phyloP scores from a whole-genome alignment of 2,329 filamentous ascomycete genomes.

The Diplodia corticola region DNA sequence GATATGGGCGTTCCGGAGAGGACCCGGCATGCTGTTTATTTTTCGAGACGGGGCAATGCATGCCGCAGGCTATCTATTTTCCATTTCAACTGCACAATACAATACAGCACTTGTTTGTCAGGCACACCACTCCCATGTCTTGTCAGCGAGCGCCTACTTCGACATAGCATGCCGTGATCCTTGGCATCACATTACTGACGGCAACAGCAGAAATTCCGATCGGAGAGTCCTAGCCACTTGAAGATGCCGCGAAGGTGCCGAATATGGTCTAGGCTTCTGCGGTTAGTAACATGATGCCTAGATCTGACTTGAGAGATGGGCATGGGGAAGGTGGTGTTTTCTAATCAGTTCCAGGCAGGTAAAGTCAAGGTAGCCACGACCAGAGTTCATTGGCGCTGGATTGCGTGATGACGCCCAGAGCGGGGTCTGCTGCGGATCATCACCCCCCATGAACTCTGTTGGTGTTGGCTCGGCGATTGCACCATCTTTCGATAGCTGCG shows the following conservation, averaged over 20 bases:
- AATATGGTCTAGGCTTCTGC: too few relatives aligned
- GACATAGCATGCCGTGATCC: not conserved
- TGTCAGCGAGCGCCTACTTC: not conserved
- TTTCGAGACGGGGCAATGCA: not conserved
- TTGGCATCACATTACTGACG: not conserved
- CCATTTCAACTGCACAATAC: not conserved
- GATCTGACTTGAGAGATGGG: not conserved
- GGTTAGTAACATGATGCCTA: not conserved
- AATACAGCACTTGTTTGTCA: not conserved
- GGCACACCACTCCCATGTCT: not conserved
- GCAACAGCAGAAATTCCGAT: too few relatives aligned
- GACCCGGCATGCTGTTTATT: not conserved
- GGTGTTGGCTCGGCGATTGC: not conserved
- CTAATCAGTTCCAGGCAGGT: not conserved
- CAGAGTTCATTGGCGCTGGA: not conserved
- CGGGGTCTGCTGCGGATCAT: constrained; percentile 13
- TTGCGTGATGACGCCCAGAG: constrained; percentile 14
- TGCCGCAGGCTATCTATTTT: not conserved
- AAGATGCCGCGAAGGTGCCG: too few relatives aligned
- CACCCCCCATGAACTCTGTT: not conserved
- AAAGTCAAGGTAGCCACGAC: not conserved
- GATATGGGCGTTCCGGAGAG: constrained; percentile 5
- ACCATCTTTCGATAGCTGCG: not conserved
- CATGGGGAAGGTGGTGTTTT: not conserved
- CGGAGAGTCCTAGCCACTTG: too few relatives aligned